Evolutionary conservation across 2,329 filamentous ascomycete genomes (phyloP).

Genomic region (Aspergillus phoenicis): DNA sequence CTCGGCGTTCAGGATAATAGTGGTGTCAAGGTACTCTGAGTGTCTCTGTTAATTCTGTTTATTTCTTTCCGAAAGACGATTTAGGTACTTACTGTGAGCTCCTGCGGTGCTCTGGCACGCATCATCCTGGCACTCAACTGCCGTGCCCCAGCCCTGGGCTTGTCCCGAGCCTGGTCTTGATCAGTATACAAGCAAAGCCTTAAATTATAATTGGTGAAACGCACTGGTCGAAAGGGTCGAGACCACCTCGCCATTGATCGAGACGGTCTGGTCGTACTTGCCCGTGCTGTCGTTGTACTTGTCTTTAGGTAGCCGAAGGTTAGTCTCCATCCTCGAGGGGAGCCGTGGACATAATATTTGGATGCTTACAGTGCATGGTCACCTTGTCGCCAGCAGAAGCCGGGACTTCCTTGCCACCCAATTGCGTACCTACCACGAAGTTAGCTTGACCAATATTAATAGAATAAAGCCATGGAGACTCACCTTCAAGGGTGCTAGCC

Average conservation of each 20-base stretch:
- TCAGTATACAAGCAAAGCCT: background rate
- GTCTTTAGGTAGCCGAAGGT: slow-evolving; percentile 18
- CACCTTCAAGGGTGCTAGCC: slow-evolving; percentile 34
- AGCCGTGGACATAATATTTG: background rate
- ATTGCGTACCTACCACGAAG: slow-evolving; percentile 18
- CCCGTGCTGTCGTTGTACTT: slow-evolving; percentile 34
- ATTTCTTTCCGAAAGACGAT: background rate
- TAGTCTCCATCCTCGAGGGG: background rate
- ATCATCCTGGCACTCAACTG: slow-evolving; percentile 35
- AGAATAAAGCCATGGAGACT: background rate
- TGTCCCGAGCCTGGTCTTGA: slow-evolving; percentile 27
- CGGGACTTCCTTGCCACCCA: slow-evolving; percentile 32
- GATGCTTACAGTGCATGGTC: slow-evolving; percentile 31
- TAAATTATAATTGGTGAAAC: background rate
- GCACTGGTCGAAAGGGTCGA: slow-evolving; percentile 33
- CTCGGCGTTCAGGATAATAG: slow-evolving; percentile 31
- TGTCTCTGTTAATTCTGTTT: background rate
- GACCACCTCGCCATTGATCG: slow-evolving; percentile 32
- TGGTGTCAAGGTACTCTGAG: slow-evolving; percentile 34
- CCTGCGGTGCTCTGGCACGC: slow-evolving; percentile 30
- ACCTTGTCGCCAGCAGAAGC: slow-evolving; percentile 29
- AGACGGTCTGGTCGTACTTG: slow-evolving; percentile 35
- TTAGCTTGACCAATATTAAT: background rate
- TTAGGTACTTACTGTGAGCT: slow-evolving; percentile 32
- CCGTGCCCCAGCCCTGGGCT: slow-evolving; percentile 37